Evolutionary conservation across 495 filamentous ascomycete species (phyloP).

Genomic region (Aspergillus funiculosus): DNA sequence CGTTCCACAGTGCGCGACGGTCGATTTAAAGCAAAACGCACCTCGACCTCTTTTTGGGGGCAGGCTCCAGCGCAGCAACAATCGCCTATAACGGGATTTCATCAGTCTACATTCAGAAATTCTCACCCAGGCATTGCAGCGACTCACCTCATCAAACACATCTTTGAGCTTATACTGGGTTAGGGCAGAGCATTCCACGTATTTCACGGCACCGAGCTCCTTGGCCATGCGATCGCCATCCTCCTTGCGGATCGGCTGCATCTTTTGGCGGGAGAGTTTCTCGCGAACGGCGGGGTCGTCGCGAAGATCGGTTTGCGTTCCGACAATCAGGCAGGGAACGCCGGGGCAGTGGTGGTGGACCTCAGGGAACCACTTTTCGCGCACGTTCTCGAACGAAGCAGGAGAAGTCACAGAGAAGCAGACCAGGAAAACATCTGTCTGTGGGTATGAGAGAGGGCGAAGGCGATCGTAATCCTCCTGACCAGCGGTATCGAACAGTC

Average conservation of each 20-base stretch:
- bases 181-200: slow-evolving; percentile 95
- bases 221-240: slow-evolving; percentile 95
- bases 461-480: slow-evolving; percentile 99
- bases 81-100: slow-evolving; percentile 56
- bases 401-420: slow-evolving; percentile 98
- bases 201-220: slow-evolving; percentile 93
- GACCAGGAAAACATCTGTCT: slow-evolving; percentile 97
- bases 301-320: slow-evolving; percentile 93
- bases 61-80: slow-evolving; percentile 84
- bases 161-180: slow-evolving; percentile 99
- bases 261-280: slow-evolving; percentile 91
- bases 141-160: slow-evolving; percentile 93
- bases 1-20: slow-evolving; percentile 10
- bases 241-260: slow-evolving; percentile 83
- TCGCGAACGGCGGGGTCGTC: slow-evolving; percentile 84
- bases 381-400: slow-evolving; percentile 98
- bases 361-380: slow-evolving; percentile 98
- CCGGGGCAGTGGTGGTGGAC: slow-evolving; percentile 98
- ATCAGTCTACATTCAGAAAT: background rate
- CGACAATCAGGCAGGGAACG: slow-evolving; percentile 95
- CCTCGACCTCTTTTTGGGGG: slow-evolving; percentile 59
- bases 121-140: slow-evolving; percentile 1
- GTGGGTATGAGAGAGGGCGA: slow-evolving; percentile 91
- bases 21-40: slow-evolving; percentile 41
- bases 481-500: slow-evolving; percentile 96